A percentile compares a stretch with the other conserved stretches of the same genome.
These are phyloP conservation scores for Fomitiporia mediterranea DNA, from an alignment of 1,284 basidiomycete genomes.

Conservation along the genomic window DNA sequence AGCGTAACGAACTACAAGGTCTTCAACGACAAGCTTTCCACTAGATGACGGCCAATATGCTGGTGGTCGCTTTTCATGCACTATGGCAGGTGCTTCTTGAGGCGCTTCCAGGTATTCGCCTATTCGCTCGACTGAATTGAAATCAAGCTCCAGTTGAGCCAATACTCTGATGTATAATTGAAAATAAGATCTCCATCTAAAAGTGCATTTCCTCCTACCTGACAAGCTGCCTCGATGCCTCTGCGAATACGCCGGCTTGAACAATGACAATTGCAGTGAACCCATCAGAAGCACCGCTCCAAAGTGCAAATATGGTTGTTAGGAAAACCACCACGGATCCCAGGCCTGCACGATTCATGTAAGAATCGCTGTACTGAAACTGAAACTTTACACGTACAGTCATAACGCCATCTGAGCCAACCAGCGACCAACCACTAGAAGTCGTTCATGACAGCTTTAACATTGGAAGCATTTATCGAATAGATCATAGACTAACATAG, in stretches of 20 bases:
- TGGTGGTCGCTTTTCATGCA: conserved; percentile 52
- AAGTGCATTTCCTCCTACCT: conserved; percentile 34
- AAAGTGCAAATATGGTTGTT: conserved; percentile 70
- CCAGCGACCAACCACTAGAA: conserved; percentile 59
- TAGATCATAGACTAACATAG: conserved; percentile 47
- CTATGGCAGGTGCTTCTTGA: conserved; percentile 72
- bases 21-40: conserved; percentile 52
- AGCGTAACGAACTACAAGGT: conserved; percentile 71
- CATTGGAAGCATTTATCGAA: conserved; percentile 9
- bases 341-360: conserved; percentile 42
- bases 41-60: conserved; percentile 74
- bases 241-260: conserved; percentile 65
- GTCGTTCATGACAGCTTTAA: not conserved
- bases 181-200: not conserved
- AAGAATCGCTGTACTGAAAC: too few relatives aligned
- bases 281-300: conserved; percentile 61
- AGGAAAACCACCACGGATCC: conserved; percentile 73
- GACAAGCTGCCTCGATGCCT: conserved; percentile 64
- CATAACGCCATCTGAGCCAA: conserved; percentile 71
- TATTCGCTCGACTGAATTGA: conserved; percentile 79
- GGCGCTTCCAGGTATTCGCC: conserved; percentile 76
- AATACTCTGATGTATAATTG: conserved; percentile 39
- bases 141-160: conserved; percentile 67
- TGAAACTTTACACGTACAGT: conserved; percentile 43
- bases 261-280: conserved; percentile 79